Base-by-base conservation (phyloP, 78 protist genomes). In the Bigelowiella natans region DNA sequence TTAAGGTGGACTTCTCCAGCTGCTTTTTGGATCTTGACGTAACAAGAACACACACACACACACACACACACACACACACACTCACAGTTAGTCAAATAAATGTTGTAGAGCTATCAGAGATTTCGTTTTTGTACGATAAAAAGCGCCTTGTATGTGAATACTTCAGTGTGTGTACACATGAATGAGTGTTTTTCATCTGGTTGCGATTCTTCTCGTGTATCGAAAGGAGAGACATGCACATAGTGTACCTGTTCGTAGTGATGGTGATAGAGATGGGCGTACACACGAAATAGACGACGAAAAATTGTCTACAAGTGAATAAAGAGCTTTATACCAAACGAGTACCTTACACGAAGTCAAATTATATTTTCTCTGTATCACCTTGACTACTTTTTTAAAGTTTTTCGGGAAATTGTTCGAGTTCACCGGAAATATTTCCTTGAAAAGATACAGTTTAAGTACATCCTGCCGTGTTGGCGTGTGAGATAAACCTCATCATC, bases 1-100 rank as follows among this genome's bases (percentile, higher is more conserved):
- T 90, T 90, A 37, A 90, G 88, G 90, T 90, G 91, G 1, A 83
- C 91, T 28, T 90, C 91, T n/a, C 1, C 85, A 2, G 51, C 86
- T 1, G 36, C 37, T 2, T 83, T 1, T 37, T 37, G 88, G 2
- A 90, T 83, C 88, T 90, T 26, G 7, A 7, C 34, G 18, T 51
- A 51, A 7, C 7, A 51, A 51, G 18, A 51, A 51, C 73, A 51
- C 18, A 51, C 18, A 51, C 73, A 51, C 18, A 51, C 18, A 51
- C 73, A 51, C 73, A 51, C 18, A 51, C 18, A 51, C 18, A 51
- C 73, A 51, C 73, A 51, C 73, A 51, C 18, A 18, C 73, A 18
- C 73, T 7, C 73, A 51, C 18, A 51, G 7, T 26, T 51, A 51
- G 7, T 51, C 18, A 51, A 26, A 51, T 18, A 51, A 7, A 51